Conservation (phyloP, 2,329 filamentous ascomycete species). For the Xylariaceae sp. region DNA sequence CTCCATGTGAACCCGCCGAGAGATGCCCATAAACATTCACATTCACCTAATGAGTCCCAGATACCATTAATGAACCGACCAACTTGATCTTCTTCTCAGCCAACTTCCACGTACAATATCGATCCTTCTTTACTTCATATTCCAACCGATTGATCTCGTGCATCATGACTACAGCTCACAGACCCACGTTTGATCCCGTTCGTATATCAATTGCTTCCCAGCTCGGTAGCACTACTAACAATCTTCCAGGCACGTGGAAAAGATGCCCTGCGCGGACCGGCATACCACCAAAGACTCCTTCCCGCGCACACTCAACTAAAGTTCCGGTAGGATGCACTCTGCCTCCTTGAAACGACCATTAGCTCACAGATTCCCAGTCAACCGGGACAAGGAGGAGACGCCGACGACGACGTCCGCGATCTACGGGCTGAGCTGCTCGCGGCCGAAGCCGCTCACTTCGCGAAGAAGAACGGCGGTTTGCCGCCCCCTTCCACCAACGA, state of each 20-base stretch:
- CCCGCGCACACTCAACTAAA: slow-evolving; percentile 93
- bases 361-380: slow-evolving; percentile 43
- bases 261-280: slow-evolving; percentile 86
- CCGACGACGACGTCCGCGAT: slow-evolving; percentile 72
- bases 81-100: neutral
- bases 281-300: slow-evolving; percentile 92
- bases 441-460: slow-evolving; percentile 81
- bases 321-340: slow-evolving; percentile 52
- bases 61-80: neutral
- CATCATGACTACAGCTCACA: slow-evolving; percentile 62
- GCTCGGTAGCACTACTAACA: slow-evolving; percentile 5
- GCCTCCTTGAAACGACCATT: neutral
- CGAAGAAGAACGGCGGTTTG: slow-evolving; percentile 69
- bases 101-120: neutral
- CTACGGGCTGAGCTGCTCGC: slow-evolving; percentile 83
- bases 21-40: too few relatives aligned
- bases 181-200: slow-evolving; percentile 95
- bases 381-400: slow-evolving; percentile 82
- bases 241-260: slow-evolving; percentile 72
- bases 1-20: too few relatives aligned
- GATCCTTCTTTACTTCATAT: neutral
- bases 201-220: slow-evolving; percentile 22
- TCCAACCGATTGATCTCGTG: neutral
- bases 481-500: slow-evolving; percentile 40
- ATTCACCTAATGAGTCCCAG: neutral